Percentiles rank a stretch among this genome's conserved stretches.
Evolutionary conservation across 768 basidiomycete genomes (phyloP).

Genomic region (Naganishia vaughanmartiniae): DNA sequence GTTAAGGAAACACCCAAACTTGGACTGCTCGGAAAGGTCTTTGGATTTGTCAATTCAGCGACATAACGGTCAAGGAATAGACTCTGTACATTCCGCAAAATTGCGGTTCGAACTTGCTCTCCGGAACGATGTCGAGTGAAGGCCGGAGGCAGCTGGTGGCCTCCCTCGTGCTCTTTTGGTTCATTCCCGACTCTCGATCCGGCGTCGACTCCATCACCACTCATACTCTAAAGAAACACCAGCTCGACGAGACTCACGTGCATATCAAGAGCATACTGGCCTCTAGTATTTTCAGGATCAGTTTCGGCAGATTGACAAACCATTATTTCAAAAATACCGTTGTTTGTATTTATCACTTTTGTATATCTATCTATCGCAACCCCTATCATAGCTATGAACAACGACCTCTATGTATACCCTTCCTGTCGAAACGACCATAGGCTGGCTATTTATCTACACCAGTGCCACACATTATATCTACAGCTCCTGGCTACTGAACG

Average conservation of each 20-base stretch:
- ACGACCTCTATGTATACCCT: neutral
- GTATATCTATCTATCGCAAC: neutral
- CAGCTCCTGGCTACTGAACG: neutral
- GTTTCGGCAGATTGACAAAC: neutral
- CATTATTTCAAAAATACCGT: neutral
- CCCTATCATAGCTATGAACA: neutral
- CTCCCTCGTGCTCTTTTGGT: neutral
- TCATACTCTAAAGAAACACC: neutral
- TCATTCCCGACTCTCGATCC: neutral
- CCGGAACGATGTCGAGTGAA: neutral
- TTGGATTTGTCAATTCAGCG: neutral
- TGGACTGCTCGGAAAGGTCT: constrained; percentile 16
- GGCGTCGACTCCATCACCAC: neutral
- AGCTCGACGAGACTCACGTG: neutral
- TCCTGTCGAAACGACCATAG: neutral
- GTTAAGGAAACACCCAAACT: constrained; percentile 17
- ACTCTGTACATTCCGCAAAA: neutral
- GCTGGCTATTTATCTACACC: neutral
- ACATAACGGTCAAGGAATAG: constrained; percentile 8
- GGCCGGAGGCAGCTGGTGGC: neutral
- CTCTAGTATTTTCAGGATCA: neutral
- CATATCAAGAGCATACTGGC: neutral
- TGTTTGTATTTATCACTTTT: constrained; percentile 2
- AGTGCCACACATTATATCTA: neutral
- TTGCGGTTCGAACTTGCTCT: neutral